Evolutionary conservation across 805 yeast species (phyloP).

Genomic region (Tetrapisispora phaffii): DNA sequence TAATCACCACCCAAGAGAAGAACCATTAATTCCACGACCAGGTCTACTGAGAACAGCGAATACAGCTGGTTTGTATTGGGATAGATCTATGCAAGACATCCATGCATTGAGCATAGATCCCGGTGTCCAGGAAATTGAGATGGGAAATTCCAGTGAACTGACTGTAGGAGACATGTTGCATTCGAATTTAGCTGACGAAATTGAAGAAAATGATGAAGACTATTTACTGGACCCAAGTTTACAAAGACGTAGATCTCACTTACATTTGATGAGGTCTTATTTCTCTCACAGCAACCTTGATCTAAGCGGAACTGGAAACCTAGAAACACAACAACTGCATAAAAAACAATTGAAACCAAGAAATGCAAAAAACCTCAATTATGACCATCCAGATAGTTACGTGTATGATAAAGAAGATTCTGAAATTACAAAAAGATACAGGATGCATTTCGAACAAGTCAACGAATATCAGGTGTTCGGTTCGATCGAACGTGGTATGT

Average conservation of each 20-base stretch:
- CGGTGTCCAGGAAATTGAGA: background rate
- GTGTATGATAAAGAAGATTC: conserved; percentile 21
- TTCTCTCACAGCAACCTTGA: conserved; percentile 4
- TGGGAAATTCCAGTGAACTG: background rate
- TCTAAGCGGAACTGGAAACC: background rate
- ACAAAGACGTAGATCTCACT: conserved; percentile 28
- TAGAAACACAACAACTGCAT: background rate
- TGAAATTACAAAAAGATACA: conserved; percentile 19
- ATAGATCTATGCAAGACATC: conserved; percentile 24
- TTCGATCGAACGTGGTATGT: conserved; percentile 36
- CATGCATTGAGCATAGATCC: background rate
- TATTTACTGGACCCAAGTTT: conserved; percentile 23
- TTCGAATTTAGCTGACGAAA: conserved; percentile 6
- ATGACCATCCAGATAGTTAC: conserved; percentile 18
- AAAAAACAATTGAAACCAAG: background rate
- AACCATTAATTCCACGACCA: background rate
- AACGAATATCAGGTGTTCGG: conserved; percentile 34
- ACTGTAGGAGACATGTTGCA: conserved; percentile 1
- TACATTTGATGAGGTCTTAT: conserved; percentile 16
- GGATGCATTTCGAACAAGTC: conserved; percentile 22
- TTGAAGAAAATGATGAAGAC: conserved; percentile 24
- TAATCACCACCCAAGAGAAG: background rate
- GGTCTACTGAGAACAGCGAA: background rate
- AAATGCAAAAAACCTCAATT: conserved; percentile 9
- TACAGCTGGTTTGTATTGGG: conserved; percentile 22